phyloP scores from a whole-genome alignment of 2,329 filamentous ascomycete genomes.

The Zymoseptoria ardabiliae region DNA sequence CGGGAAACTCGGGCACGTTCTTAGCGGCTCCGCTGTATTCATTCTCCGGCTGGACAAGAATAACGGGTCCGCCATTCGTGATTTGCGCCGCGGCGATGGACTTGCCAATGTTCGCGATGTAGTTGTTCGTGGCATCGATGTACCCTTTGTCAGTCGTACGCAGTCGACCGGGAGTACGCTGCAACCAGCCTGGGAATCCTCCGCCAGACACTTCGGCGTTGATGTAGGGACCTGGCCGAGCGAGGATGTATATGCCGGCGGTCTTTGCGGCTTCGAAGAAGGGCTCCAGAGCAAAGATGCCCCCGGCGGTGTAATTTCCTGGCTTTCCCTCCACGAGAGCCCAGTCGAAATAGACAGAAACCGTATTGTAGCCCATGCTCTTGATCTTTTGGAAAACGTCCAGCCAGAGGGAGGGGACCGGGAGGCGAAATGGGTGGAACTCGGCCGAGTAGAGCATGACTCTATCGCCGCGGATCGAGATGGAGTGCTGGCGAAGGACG shows the following conservation, averaged over 20 bases:
- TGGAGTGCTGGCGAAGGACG: constrained; percentile 42
- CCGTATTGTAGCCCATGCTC: constrained; percentile 65
- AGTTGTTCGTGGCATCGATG: constrained; percentile 60
- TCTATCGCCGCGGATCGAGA: constrained; percentile 63
- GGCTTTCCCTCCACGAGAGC: constrained; percentile 66
- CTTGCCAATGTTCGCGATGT: constrained; percentile 53
- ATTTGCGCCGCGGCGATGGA: constrained; percentile 71
- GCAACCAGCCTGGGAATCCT: constrained; percentile 74
- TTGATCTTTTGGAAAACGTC: constrained; percentile 80
- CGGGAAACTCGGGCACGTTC: constrained; percentile 51
- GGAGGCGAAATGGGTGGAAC: constrained; percentile 61
- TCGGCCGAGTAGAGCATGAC: constrained; percentile 67
- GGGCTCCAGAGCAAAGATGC: constrained; percentile 63
- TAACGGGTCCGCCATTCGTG: constrained; percentile 72
- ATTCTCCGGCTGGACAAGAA: constrained; percentile 74
- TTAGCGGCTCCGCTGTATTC: constrained; percentile 57
- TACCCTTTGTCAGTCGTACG: constrained; percentile 57
- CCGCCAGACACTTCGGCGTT: constrained; percentile 72
- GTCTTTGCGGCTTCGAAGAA: constrained; percentile 69
- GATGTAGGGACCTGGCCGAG: constrained; percentile 47
- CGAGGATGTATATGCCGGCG: constrained; percentile 70
- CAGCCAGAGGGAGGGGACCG: constrained; percentile 56
- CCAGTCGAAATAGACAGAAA: constrained; percentile 77
- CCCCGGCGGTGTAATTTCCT: constrained; percentile 62
- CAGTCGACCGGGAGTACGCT: constrained; percentile 57